Evolutionary conservation across 1,139 yeast genomes (phyloP), one percentile per base, ranked within the genome.

Genomic region (Taphrina flavorubra): DNA sequence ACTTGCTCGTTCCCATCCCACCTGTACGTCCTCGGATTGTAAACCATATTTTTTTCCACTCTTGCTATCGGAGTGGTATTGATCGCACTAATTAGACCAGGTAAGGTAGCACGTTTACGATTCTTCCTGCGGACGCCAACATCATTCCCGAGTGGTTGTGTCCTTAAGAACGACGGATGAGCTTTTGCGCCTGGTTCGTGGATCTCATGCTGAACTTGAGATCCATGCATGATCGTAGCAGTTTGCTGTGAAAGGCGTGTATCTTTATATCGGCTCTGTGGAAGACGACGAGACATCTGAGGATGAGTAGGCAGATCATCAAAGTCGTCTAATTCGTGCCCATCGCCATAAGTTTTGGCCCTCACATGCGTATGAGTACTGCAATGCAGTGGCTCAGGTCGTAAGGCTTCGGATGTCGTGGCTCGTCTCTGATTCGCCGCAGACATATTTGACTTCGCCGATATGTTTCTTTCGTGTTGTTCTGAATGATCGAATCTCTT

Each of bases 1-100:
- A 86, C 90, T 25, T 80, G 80, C 60, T 87, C 89, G 73, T 87
- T 87, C 2, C 92, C 92, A 75, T 87, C 91, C 92, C 92, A 87
- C 53, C 78, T 77, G 69, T 81, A 81, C 46, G 82, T 80, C 16
- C 75, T 75, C 4, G 86, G 82, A 73, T 87, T 86, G 73, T 81
- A 87, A 64, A 79, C 81, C 92, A 87, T 87, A 10, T 78, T 78
- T 47, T 75, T 74, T 65, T 74, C 74, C 14, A 77, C 57, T 51
- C 70, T 62, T 6, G 74, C 70, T 10, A 20, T 25, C 1, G 61
- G 67, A 34, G 59, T 55, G 10, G 55, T 63, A 37, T 63, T 63
- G 55, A 63, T 56, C 11, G 40, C 59, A 10, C 60, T 36, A 37
- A 63, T 63, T 47, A 63, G 55, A 10, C 59, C 46, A 13, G 61